Evolutionary conservation across 441 rosid species (phyloP), one percentile per base, ranked within the genome.

Genomic region (Dalechampia spathulata): DNA sequence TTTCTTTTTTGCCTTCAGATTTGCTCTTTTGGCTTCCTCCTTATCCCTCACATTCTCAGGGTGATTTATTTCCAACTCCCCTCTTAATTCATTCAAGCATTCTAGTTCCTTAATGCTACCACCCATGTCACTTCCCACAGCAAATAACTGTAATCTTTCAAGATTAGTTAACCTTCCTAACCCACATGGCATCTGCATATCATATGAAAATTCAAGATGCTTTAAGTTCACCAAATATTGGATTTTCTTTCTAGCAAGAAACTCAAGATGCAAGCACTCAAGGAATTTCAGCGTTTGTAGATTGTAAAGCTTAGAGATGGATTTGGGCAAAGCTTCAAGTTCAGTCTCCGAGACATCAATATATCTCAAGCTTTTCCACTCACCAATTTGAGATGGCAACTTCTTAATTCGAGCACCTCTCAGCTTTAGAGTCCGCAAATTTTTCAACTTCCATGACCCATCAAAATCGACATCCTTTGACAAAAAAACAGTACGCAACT

Each of bases 251-350:
- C 9, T 43, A 8, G 76, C 74, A 53, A 69, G 49, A 19, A 27
- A 5, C 22, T 17, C 2, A 49, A 73, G 72, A 13, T 4, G 34
- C 0, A 6, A 3, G 47, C 77, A 72, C 1, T 16, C 13, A 3
- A 45, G 3, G 51, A 69, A 52, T 36, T 16, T 34, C 44, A 75
- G 30, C 1, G 56, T 62, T 53, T 65, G 61, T 53, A 72, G 25
- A 50, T 63, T 54, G 44, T 69, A 54, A 6, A 75, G 69, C 38
- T 37, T 60, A 27, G 40, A 10, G 42, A 75, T 44, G 32, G 70
- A 62, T 7, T 52, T 23, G 0, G 76, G 76, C 23, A 71, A 47
- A 17, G 0, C 37, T 20, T 22, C 14, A 6, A 68, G 36, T 3
- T 40, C 1, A 23, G 68, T 48, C 0, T 3, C 3, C 2, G 79